Evolutionary conservation across 139 green algal species (phyloP).

Genomic region (Tetradesmus obliquus): DNA sequence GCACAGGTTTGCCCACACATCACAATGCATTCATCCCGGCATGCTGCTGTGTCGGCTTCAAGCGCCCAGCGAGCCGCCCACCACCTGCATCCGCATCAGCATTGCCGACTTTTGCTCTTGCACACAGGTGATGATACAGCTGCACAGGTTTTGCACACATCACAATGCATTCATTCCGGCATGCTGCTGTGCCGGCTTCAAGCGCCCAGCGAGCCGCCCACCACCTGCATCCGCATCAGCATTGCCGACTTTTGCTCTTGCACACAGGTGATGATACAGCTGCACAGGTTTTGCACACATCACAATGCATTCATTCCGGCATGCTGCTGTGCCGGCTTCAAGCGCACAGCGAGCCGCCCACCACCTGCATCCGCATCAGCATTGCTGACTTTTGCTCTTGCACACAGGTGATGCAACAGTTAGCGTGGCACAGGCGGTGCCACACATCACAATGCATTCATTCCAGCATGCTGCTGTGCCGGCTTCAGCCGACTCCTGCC

Average conservation of each 20-base stretch:
- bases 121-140: conserved; percentile 11
- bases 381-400: conserved; percentile 25
- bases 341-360: no score
- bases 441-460: neutral
- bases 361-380: no score
- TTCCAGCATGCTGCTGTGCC: neutral
- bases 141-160: no score
- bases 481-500: conserved; percentile 22
- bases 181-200: neutral
- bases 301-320: neutral
- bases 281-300: no score
- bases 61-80: no score
- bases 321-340: neutral
- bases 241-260: neutral
- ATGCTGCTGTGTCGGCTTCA: neutral
- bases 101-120: neutral
- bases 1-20: no score
- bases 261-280: neutral
- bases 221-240: no score
- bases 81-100: no score
- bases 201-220: no score
- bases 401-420: conserved; percentile 4
- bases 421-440: no score
- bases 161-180: neutral
- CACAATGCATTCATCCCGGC: no score